These are phyloP conservation scores for Pythium oligandrum DNA, from an alignment of 352 stramenopile genomes.

Conservation along the genomic window DNA sequence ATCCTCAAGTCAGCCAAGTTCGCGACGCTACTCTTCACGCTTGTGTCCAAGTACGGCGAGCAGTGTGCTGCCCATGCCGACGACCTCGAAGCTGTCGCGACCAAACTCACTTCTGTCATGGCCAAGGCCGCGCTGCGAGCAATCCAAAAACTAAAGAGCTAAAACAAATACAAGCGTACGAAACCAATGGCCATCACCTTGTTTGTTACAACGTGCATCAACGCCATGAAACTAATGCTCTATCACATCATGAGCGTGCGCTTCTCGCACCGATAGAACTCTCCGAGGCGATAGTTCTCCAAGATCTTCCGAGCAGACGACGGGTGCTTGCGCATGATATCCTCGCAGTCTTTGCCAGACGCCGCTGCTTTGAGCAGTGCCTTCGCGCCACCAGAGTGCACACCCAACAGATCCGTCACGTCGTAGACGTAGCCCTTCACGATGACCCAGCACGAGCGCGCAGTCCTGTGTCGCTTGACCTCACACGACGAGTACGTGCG, in stretches of 20 bases:
- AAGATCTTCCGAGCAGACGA: constrained; percentile 34
- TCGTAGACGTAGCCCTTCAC: constrained; percentile 88
- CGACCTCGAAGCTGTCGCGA: constrained; percentile 9
- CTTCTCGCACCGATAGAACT: constrained; percentile 60
- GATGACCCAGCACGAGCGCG: constrained; percentile 89
- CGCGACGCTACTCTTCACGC: constrained; percentile 23
- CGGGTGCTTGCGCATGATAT: constrained; percentile 55
- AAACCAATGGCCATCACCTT: background rate
- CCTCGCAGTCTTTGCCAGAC: constrained; percentile 43
- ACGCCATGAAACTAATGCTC: no score
- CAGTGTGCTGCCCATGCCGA: constrained; percentile 15
- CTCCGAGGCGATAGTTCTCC: constrained; percentile 52
- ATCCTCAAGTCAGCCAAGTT: constrained; percentile 23
- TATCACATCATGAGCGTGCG: constrained; percentile 15
- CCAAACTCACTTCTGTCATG: constrained; percentile 17
- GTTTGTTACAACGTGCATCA: background rate
- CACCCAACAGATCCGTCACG: constrained; percentile 83
- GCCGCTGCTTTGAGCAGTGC: constrained; percentile 50
- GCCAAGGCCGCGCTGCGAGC: constrained; percentile 30
- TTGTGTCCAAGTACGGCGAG: constrained; percentile 22
- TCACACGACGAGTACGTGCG: constrained; percentile 88
- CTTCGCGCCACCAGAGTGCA: constrained; percentile 84
- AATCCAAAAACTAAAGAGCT: constrained; percentile 58
- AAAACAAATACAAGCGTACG: background rate
- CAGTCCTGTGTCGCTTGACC: constrained; percentile 72